Conservation (phyloP, 352 stramenopile species). For the Pythium brassicae region DNA sequence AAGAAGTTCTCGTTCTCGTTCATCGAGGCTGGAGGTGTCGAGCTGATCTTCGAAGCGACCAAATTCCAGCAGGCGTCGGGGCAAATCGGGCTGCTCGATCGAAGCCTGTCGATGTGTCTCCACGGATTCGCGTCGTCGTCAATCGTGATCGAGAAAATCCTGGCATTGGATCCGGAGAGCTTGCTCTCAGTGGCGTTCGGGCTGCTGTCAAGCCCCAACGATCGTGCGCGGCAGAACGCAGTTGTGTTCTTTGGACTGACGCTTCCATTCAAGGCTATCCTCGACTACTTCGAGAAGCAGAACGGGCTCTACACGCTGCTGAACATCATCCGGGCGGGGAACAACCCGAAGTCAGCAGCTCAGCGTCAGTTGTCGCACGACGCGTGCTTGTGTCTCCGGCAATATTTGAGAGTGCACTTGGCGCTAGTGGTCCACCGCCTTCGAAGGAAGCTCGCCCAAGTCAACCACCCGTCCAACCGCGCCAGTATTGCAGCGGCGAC, state of each 20-base stretch:
- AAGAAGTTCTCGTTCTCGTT: conserved; percentile 82
- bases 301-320: conserved; percentile 81
- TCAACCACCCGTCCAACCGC: conserved; percentile 55
- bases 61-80: conserved; percentile 51
- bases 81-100: conserved; percentile 60
- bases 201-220: conserved; percentile 70
- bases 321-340: conserved; percentile 82
- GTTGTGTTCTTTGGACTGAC: conserved; percentile 85
- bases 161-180: conserved; percentile 47
- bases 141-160: conserved; percentile 71
- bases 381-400: conserved; percentile 74
- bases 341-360: conserved; percentile 65
- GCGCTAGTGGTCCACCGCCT: conserved; percentile 66
- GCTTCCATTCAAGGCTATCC: conserved; percentile 70
- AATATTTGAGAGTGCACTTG: conserved; percentile 84
- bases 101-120: conserved; percentile 82
- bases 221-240: conserved; percentile 73
- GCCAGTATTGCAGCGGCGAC: conserved; percentile 16
- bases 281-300: conserved; percentile 82
- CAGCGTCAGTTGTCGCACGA: conserved; percentile 82
- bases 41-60: conserved; percentile 61
- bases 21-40: conserved; percentile 68
- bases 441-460: conserved; percentile 51
- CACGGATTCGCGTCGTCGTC: conserved; percentile 79
- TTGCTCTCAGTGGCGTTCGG: conserved; percentile 60